A percentile compares a stretch with the other conserved stretches of the same genome.
These are phyloP conservation scores for Phytophthora crassamura DNA, from an alignment of 352 stramenopile species.

Conservation along the genomic window DNA sequence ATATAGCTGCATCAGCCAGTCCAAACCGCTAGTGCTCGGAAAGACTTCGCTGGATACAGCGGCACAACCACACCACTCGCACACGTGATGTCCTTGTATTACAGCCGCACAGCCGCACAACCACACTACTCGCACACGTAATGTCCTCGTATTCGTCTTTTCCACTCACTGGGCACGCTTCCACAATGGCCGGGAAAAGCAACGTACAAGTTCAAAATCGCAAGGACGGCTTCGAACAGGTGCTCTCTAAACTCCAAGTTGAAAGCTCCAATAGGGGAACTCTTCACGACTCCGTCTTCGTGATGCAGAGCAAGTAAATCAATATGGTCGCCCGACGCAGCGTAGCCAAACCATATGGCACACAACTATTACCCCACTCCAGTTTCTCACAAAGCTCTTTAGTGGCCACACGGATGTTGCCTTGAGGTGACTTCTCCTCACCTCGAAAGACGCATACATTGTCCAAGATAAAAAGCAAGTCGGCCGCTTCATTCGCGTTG, in stretches of 20 bases:
- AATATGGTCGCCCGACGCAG: constrained; percentile 17
- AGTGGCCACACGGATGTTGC: constrained; percentile 3
- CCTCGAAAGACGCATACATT: constrained; percentile 25
- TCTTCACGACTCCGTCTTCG: constrained; percentile 1
- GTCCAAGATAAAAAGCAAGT: constrained; percentile 23
- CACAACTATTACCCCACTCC: constrained; percentile 18
- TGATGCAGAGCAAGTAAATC: constrained; percentile 16
- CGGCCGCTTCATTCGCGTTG: constrained; percentile 7
- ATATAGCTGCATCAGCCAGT: constrained; percentile 13
- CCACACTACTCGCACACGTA: constrained; percentile 6
- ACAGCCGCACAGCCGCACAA: no score
- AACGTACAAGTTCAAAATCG: constrained; percentile 28
- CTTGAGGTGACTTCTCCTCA: constrained; percentile 20
- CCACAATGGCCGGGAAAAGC: constrained; percentile 25
- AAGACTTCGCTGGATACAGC: constrained; percentile 13
- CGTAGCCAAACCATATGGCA: constrained; percentile 28
- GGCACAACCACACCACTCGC: no score
- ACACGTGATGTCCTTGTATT: no score
- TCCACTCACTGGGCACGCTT: constrained; percentile 12
- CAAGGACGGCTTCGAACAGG: constrained; percentile 14
- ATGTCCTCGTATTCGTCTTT: constrained; percentile 13
- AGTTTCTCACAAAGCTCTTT: constrained; percentile 19
- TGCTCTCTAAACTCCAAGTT: constrained; percentile 17
- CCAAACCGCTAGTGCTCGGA: constrained; percentile 7
- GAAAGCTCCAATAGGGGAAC: constrained; percentile 12